phyloP scores from a whole-genome alignment of 139 green algal genomes.

The Chlamydomonas urium region DNA sequence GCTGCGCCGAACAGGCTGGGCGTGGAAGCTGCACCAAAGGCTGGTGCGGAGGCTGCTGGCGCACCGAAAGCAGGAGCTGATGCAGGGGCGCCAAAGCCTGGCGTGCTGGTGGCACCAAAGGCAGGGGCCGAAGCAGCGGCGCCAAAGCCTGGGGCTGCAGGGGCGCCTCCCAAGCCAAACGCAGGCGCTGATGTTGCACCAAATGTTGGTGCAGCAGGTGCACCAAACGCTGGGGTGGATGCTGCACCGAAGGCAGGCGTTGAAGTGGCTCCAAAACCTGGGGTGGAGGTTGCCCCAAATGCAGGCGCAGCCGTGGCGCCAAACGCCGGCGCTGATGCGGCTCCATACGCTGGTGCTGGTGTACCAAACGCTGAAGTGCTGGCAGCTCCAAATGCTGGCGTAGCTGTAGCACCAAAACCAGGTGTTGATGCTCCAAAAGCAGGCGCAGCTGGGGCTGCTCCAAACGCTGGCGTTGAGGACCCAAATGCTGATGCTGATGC shows the following conservation, averaged over 20 bases:
- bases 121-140: not conserved
- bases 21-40: not conserved
- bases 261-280: constrained; percentile 6
- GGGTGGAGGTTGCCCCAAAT: constrained; percentile 12
- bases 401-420: constrained; percentile 17
- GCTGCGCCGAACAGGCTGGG: constrained; percentile 1
- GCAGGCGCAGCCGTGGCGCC: constrained; percentile 2
- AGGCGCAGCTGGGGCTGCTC: not conserved
- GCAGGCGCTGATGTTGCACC: constrained; percentile 3
- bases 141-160: not conserved
- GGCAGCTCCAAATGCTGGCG: constrained; percentile 7
- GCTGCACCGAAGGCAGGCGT: constrained; percentile 14
- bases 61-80: constrained; percentile 18
- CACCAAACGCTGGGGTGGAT: not conserved
- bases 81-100: constrained; percentile 14
- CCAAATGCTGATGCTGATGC: constrained; percentile 1
- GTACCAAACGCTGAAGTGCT: constrained; percentile 11
- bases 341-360: not conserved
- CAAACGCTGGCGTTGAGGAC: constrained; percentile 8
- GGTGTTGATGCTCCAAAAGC: constrained; percentile 16
- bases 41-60: constrained; percentile 8
- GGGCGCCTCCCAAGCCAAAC: not conserved
- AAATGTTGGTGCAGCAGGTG: constrained; percentile 9
- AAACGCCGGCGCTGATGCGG: constrained; percentile 13
- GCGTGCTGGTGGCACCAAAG: not conserved